Base-by-base conservation (phyloP, 2,329 filamentous ascomycete genomes). In the Claviceps pusilla region DNA sequence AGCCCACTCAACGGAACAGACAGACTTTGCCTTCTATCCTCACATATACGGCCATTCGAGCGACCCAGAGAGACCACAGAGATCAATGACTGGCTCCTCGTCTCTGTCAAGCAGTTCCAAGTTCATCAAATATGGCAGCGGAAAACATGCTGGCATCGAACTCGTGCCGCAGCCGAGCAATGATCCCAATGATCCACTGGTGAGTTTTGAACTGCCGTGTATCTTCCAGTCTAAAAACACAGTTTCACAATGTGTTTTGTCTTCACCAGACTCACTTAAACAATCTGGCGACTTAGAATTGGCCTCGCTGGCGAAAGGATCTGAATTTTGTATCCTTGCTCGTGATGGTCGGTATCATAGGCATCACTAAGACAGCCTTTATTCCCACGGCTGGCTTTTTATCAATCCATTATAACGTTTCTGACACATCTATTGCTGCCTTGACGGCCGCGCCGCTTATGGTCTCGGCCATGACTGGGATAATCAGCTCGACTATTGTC, bases 81-180 rank as follows among this genome's bases (percentile, higher is more conserved):
- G 46, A 12, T 56, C 57, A 2, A 55, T 54, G 54, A 60, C 54
- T 5, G 35, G 48, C 19, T 19, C 19, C 24, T 56, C 58, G 10
- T 54, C 56, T 4, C 35, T 60, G 29, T 54, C 58, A 4, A 55
- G 53, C 16, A 54, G 57, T 16, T 57, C 62, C 49, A 65, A 68
- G 51, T 63, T 65, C 14, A 70, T 76, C 60, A 77, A 77, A 61
- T 76, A 76, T 55, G 75, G 70, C 7, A 69, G 60, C 29, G 75
- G 75, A 0, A 74, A 68, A 53, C 60, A 71, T 54, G 64, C 69
- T 2, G 61, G 64, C 14, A 64, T 73, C 6, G 76, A 78, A 62
- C 64, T 78, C 48, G 71, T 76, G 10, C 78, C 78, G 3, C 77
- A 78, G 61, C 77, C 78, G 0, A 80, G 75, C 53, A 74, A 79